Base-by-base conservation (phyloP, 2,329 filamentous ascomycete genomes). In the Trichoderma gracile region DNA sequence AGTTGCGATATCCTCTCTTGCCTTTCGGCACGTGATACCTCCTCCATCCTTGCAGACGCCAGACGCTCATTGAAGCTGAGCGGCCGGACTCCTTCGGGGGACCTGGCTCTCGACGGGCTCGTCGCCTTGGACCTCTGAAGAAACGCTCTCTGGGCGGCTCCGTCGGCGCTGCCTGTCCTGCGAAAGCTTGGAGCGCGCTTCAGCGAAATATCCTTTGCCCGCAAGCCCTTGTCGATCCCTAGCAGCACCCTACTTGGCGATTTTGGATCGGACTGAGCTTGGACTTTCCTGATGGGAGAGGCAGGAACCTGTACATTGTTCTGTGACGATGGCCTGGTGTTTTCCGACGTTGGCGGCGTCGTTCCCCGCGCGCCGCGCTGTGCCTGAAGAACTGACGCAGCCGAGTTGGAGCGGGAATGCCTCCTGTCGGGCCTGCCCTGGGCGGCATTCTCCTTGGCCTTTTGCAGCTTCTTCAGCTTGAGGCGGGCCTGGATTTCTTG, bases 221-320 rank as follows among this genome's bases (percentile, higher is more conserved):
- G 89, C 42, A 93, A 79, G 1, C 92, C 93, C 74, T 96, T 96
- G 77, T 97, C 93, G 67, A 98, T 96, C 5, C 95, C 94, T 17
- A 98, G 76, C 19, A 92, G 77, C 15, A 95, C 85, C 66, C 93
- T 84, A 60, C 89, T 89, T 1, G 95, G 94, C 1, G 93, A 97
- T 27, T 83, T 86, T 42, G 87, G 88, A 15, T 85, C 79, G 1
- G 81, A 73, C 1, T 77, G 73, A 15, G 80, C 76, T 74, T 82
- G 77, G 70, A 80, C 69, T 79, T 86, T 75, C 78, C 83, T 89
- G 5, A 94, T 90, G 0, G 93, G 86, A 9, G 87, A 89, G 3
- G 84, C 86, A 1, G 92, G 92, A 15, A 98, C 90, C 75, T 96
- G 86, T 1, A 96, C 78, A 72, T 73, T 40, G 69, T 66, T 68